Percentiles rank a stretch among this genome's conserved stretches.
phyloP scores from a whole-genome alignment of 352 stramenopile genomes.

The Phytopythium ostracodes region DNA sequence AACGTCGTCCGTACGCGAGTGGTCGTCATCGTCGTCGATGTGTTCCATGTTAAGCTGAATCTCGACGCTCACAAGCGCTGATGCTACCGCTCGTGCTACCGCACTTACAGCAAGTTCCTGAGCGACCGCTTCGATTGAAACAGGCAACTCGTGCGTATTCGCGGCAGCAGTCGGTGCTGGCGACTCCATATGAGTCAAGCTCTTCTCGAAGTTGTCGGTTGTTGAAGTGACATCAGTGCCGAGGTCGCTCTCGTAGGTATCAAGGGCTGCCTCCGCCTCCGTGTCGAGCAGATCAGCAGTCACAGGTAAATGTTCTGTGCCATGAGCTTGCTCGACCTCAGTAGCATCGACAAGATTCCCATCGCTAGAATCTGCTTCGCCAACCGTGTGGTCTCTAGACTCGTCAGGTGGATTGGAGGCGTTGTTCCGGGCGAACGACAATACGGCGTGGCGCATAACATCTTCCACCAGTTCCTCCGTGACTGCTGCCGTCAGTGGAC shows the following conservation, averaged over 20 bases:
- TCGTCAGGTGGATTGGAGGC: not conserved
- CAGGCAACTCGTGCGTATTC: not conserved
- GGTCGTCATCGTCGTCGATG: not conserved
- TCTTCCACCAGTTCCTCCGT: not conserved
- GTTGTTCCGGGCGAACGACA: not conserved
- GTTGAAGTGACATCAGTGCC: not conserved
- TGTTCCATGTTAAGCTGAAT: not conserved
- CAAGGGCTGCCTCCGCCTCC: not conserved
- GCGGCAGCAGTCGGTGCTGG: not conserved
- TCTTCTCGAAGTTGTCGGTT: not conserved
- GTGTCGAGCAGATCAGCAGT: not conserved
- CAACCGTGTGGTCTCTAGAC: not conserved
- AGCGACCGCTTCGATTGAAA: not conserved
- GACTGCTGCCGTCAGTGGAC: not conserved
- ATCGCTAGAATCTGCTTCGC: no score
- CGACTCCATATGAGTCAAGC: not conserved
- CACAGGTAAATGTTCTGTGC: not conserved
- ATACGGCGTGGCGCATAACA: not conserved
- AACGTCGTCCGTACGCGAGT: not conserved
- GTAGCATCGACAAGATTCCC: no score
- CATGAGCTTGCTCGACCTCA: not conserved
- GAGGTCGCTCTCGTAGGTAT: not conserved
- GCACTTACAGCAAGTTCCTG: not conserved
- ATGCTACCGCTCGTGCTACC: not conserved
- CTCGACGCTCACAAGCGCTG: not conserved